Base-by-base conservation (phyloP, 176 grass and related monocot genomes). In the Cenchrus purpureus region DNA sequence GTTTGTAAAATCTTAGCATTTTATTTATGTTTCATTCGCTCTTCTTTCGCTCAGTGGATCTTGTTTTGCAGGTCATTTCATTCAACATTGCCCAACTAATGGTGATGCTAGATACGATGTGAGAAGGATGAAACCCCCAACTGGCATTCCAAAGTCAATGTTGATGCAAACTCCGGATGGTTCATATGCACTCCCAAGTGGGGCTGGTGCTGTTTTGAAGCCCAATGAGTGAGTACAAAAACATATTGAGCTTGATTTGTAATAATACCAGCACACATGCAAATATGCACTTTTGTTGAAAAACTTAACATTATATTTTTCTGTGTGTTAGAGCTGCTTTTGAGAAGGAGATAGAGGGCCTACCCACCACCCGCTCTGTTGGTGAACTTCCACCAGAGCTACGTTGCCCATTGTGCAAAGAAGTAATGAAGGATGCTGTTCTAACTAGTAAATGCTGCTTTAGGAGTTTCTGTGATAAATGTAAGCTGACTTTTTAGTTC, bases 401-500 rank as follows among this genome's bases (percentile, higher is more conserved):
- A 77, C 91, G 56, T 42, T 99, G 97, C 86, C 94, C 92, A 63
- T 81, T 99, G 70, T 99, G 97, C 90, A 99, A 99, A 87, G 91
- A 94, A 87, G 93, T 96, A 68, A 99, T 99, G 94, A 99, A 99
- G 88, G 97, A 99, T 87, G 94, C 97, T 32, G 97, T 99, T 79
- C 81, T 99, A 79, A 97, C 94, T 74, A 99, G 97, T 95, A 99
- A 99, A 88, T 99, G 97, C 74, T 99, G 97, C 79, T 99, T 99
- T 91, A 92, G 85, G 73, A 99, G 97, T 82, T 99, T 99, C 74
- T 99, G 97, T 73, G 97, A 99, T 91, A 92, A 92, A 99, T 99
- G 97, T 98, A 92, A 87, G 90, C 15, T 76, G 52, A 17, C 64
- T 73, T 82, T 62, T 65, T 15, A 52, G 48, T 32, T 57, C 29